Conservation (phyloP, 176 grass and related monocot species). For the Oryza australiensis region DNA sequence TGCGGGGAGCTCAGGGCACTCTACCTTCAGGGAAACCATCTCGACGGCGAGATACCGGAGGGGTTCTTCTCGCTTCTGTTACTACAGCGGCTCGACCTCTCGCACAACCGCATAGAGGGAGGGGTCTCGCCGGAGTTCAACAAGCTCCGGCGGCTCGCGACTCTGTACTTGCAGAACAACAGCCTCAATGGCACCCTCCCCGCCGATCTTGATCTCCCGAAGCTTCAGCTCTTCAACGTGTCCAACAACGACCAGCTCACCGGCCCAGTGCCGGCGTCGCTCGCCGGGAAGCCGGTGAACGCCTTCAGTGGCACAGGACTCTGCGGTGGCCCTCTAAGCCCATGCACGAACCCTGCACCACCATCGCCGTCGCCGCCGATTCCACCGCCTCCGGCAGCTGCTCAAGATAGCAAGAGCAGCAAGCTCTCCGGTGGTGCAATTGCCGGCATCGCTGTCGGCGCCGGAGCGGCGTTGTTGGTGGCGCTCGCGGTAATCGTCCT, state of each 20-base stretch:
- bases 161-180: constrained; percentile 59
- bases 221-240: constrained; percentile 60
- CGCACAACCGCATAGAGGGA: constrained; percentile 41
- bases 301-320: constrained; percentile 53
- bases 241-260: constrained; percentile 51
- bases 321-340: constrained; percentile 48
- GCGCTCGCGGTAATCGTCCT: constrained; percentile 45
- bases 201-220: constrained; percentile 30
- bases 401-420: neutral
- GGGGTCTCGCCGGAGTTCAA: constrained; percentile 48
- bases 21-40: constrained; percentile 47
- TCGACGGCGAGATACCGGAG: constrained; percentile 50
- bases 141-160: constrained; percentile 43
- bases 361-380: neutral
- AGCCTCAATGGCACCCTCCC: constrained; percentile 56
- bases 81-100: constrained; percentile 63
- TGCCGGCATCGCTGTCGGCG: constrained; percentile 60
- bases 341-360: constrained; percentile 29
- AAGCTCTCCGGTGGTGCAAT: constrained; percentile 64
- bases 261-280: constrained; percentile 56
- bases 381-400: neutral
- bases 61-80: constrained; percentile 48
- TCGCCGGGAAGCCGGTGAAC: constrained; percentile 9
- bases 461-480: constrained; percentile 33
- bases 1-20: constrained; percentile 47